Evolutionary conservation across 495 filamentous ascomycete species (phyloP), one percentile per base, ranked within the genome.

Genomic region (Aspergillus coremiiformis): DNA sequence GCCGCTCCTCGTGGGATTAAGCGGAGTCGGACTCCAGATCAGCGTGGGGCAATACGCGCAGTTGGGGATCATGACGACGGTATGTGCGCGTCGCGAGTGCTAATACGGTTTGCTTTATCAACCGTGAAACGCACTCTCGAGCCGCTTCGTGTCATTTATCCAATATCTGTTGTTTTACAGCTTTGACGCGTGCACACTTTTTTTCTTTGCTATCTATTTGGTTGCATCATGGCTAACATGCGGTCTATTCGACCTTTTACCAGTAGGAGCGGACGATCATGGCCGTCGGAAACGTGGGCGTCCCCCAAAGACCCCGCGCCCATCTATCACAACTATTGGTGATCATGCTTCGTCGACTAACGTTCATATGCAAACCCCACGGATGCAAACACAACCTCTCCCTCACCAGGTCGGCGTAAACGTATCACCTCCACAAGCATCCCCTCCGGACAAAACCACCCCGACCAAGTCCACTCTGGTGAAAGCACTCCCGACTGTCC

Each of bases 401-500:
- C 77, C 85, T 20, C 86, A 84, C 45, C 63, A 76, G 57, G 49
- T 47, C 5, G 61, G 52, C 39, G 66, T 67, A 17, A 57, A 47
- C 19, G 60, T 63, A 17, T 81, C 84, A 14, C 84, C 89, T 15
- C 77, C 80, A 35, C 85, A 90, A 53, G 74, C 82, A 14, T 94
- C 93, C 35, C 84, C 84, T 33, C 84, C 86, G 8, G 79, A 87
- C 23, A 95, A 91, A 70, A 74, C 84, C 1, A 91, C 90, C 0
- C 89, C 94, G n/a, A 84, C 88, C 15, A 97, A 96, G 69, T 73
- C 84, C 20, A 65, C 79, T 2, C 85, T 92, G 9, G 75, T 99
- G 56, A 99, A 99, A 70, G 93, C 93, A 0, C 77, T 99, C 19
- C 93, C 93, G 20, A 97, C 93, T 12, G 94, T 97, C 11, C 75